Conservation (phyloP, 2,329 filamentous ascomycete genomes). For the Venturia asperata region DNA sequence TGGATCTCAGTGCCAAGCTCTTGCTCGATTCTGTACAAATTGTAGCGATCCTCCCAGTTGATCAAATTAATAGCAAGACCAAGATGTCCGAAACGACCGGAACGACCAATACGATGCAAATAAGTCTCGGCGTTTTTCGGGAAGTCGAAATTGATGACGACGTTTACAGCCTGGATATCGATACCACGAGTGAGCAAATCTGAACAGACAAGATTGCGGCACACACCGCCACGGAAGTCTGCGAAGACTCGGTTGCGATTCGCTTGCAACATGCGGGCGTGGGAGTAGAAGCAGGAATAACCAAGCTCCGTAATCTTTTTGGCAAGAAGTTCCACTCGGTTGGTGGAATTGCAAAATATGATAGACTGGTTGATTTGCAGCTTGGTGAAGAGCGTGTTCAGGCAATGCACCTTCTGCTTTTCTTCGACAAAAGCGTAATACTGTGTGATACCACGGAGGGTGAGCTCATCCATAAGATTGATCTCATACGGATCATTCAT, state of each 20-base stretch:
- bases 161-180: slow-evolving; percentile 98
- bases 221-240: slow-evolving; percentile 96
- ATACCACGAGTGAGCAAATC: slow-evolving; percentile 97
- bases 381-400: slow-evolving; percentile 98
- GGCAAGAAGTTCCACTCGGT: slow-evolving; percentile 90
- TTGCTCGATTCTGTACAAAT: slow-evolving; percentile 96
- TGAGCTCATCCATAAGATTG: slow-evolving; percentile 99
- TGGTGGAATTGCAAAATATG: slow-evolving; percentile 99
- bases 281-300: slow-evolving; percentile 99
- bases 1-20: slow-evolving; percentile 96
- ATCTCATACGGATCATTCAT: slow-evolving; percentile 97
- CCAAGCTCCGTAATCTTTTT: slow-evolving; percentile 99
- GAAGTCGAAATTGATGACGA: slow-evolving; percentile 99
- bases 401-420: slow-evolving; percentile 97
- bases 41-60: slow-evolving; percentile 99
- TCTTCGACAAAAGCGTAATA: slow-evolving; percentile 99
- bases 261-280: slow-evolving; percentile 95
- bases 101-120: slow-evolving; percentile 94
- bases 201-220: slow-evolving; percentile 95
- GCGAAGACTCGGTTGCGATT: slow-evolving; percentile 98
- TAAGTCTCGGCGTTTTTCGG: slow-evolving; percentile 99
- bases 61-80: slow-evolving; percentile 98
- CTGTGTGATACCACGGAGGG: slow-evolving; percentile 93
- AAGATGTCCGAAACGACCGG: slow-evolving; percentile 91
- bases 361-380: slow-evolving; percentile 99